phyloP scores from a whole-genome alignment of 257 asterid genomes.

The Plantago ovata region DNA sequence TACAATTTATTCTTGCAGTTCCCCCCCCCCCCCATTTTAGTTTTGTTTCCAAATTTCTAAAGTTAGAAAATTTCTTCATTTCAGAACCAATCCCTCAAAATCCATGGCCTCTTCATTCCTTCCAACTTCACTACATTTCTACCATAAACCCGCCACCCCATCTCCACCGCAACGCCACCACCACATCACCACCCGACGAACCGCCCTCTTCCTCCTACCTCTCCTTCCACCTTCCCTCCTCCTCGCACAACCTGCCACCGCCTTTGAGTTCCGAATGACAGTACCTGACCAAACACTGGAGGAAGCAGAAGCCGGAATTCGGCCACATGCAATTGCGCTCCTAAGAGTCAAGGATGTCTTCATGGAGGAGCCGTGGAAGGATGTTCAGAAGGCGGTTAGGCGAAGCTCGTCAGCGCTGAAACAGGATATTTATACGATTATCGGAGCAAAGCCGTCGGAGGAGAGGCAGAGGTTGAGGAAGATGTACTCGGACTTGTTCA shows the following conservation, averaged over 20 bases:
- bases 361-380: constrained; percentile 49
- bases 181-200: constrained; percentile 29
- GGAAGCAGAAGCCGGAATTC: constrained; percentile 49
- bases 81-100: no score
- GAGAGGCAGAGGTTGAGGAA: constrained; percentile 55
- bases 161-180: constrained; percentile 13
- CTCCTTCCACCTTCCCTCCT: constrained; percentile 15
- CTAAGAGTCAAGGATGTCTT: constrained; percentile 43
- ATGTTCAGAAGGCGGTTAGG: constrained; percentile 52
- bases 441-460: constrained; percentile 45
- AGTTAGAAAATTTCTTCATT: no score
- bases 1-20: no score
- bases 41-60: no score
- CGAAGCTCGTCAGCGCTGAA: constrained; percentile 48
- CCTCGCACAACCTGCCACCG: constrained; percentile 20
- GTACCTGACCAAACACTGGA: constrained; percentile 62
- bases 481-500: constrained; percentile 46
- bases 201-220: constrained; percentile 14
- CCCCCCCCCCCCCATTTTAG: no score
- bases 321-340: constrained; percentile 37
- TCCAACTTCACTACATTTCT: neutral
- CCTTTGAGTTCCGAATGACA: constrained; percentile 55
- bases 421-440: constrained; percentile 68
- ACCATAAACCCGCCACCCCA: constrained; percentile 24
- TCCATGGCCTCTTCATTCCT: neutral